Evolutionary conservation across 2,329 filamentous ascomycete species (phyloP).

Genomic region (Hysterium pulicare): DNA sequence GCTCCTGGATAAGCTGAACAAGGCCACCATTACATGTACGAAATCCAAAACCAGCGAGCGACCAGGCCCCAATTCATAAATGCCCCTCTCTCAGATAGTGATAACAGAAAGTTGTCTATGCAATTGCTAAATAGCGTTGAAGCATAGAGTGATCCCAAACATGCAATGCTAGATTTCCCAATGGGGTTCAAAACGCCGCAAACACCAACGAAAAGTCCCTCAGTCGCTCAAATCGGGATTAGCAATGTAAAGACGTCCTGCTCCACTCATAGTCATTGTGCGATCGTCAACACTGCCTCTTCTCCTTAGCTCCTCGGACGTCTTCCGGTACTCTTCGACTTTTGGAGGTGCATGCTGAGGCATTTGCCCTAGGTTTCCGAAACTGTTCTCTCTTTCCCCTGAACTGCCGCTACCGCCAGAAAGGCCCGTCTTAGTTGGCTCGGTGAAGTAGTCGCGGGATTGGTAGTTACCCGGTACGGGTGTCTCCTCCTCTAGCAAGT

Average conservation of each 20-base stretch:
- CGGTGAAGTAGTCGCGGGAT: slow-evolving; percentile 41
- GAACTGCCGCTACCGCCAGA: slow-evolving; percentile 42
- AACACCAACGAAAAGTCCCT: too few species aligned
- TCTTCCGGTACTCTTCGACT: slow-evolving; percentile 39
- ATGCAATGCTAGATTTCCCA: slow-evolving; percentile 1
- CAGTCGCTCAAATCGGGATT: slow-evolving; percentile 68
- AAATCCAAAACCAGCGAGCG: slow-evolving; percentile 3
- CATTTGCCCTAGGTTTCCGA: slow-evolving; percentile 54
- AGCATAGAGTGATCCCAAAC: neutral
- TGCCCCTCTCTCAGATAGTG: neutral
- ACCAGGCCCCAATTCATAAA: slow-evolving; percentile 3
- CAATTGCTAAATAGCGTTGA: slow-evolving; percentile 1
- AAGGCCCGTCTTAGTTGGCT: slow-evolving; percentile 39
- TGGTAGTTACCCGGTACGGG: slow-evolving; percentile 40
- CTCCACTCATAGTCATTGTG: slow-evolving; percentile 66
- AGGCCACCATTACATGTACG: slow-evolving; percentile 5
- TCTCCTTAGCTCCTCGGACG: slow-evolving; percentile 67
- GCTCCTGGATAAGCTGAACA: too few species aligned
- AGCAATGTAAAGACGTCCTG: slow-evolving; percentile 75
- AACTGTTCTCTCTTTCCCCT: slow-evolving; percentile 50
- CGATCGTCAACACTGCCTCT: slow-evolving; percentile 82
- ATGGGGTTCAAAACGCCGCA: too few species aligned
- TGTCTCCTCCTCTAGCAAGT: slow-evolving; percentile 45
- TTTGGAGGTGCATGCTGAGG: slow-evolving; percentile 41
- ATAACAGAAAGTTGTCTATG: neutral